Evolutionary conservation across 192 early-diverging fungal species (phyloP).

Genomic region (Coemansia guatemalensis): DNA sequence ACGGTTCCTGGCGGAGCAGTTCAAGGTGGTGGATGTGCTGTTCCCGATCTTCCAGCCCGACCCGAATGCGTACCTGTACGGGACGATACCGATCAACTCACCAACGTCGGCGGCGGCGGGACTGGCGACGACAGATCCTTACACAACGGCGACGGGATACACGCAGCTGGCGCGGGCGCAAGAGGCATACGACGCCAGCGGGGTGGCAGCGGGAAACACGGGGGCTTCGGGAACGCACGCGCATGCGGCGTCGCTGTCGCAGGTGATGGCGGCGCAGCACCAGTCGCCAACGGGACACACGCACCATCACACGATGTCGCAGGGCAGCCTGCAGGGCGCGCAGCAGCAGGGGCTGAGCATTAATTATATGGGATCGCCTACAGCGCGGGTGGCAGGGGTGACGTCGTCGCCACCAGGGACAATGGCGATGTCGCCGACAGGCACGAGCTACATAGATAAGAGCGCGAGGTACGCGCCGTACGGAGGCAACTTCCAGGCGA

Average conservation of each 20-base stretch:
- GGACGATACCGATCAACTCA: constrained; percentile 50
- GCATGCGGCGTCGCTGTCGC: constrained; percentile 51
- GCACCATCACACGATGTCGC: constrained; percentile 41
- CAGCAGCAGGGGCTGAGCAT: constrained; percentile 43
- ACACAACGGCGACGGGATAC: constrained; percentile 40
- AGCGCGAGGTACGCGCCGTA: constrained; percentile 40
- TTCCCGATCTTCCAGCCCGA: constrained; percentile 78
- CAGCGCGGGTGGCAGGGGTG: constrained; percentile 27
- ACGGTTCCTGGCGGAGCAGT: constrained; percentile 64
- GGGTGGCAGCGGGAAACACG: constrained; percentile 16
- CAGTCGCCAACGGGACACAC: constrained; percentile 20
- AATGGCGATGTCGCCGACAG: constrained; percentile 35
- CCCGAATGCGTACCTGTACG: constrained; percentile 65
- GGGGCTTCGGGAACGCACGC: constrained; percentile 34
- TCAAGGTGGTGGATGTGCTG: constrained; percentile 70
- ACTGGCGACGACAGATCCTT: constrained; percentile 35
- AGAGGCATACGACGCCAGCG: constrained; percentile 35
- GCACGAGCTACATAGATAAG: constrained; percentile 37
- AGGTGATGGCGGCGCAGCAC: constrained; percentile 40
- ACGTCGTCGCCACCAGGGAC: constrained; percentile 42
- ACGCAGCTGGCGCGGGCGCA: constrained; percentile 44
- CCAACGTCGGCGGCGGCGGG: constrained; percentile 48
- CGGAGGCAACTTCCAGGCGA: constrained; percentile 23
- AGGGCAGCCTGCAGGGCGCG: constrained; percentile 19
- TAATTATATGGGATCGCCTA: constrained; percentile 36